Evolutionary conservation across 2,329 filamentous ascomycete species (phyloP).

Genomic region (Chaetomiaceae sp.): DNA sequence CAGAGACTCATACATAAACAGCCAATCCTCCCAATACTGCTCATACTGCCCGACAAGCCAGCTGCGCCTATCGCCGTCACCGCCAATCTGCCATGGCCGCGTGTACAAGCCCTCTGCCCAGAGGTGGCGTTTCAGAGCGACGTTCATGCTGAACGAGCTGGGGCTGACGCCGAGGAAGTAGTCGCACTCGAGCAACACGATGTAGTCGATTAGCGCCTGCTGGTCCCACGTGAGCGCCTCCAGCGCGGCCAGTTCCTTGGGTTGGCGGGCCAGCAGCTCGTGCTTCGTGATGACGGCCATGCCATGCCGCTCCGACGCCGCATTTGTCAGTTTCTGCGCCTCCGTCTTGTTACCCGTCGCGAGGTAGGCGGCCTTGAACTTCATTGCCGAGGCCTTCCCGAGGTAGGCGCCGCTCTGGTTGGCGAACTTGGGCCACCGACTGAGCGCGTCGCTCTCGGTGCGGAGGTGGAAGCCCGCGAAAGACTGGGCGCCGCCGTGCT

Average conservation of each 20-base stretch:
- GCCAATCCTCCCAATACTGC: constrained; percentile 42
- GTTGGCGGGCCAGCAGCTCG: constrained; percentile 28
- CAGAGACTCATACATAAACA: constrained; percentile 42
- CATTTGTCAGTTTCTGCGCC: constrained; percentile 32
- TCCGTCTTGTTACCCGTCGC: constrained; percentile 41
- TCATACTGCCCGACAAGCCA: constrained; percentile 40
- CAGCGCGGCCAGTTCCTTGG: constrained; percentile 29
- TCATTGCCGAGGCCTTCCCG: constrained; percentile 26
- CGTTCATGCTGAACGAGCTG: constrained; percentile 43
- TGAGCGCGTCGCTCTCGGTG: constrained; percentile 42
- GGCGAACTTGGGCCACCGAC: constrained; percentile 40
- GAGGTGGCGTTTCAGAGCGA: constrained; percentile 41
- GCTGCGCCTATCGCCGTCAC: constrained; percentile 37
- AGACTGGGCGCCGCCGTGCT: constrained; percentile 19
- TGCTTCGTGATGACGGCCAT: constrained; percentile 35
- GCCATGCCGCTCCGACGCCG: constrained; percentile 28
- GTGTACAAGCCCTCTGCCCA: constrained; percentile 35
- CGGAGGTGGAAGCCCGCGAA: constrained; percentile 41
- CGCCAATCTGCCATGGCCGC: constrained; percentile 38
- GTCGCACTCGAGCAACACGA: constrained; percentile 35
- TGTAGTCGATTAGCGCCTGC: constrained; percentile 37
- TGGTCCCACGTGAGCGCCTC: constrained; percentile 39
- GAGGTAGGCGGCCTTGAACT: constrained; percentile 37
- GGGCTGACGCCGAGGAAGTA: constrained; percentile 41
- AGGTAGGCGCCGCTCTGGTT: constrained; percentile 37